Conservation (phyloP, 306 rosid genomes). For the Argentina anserina region DNA sequence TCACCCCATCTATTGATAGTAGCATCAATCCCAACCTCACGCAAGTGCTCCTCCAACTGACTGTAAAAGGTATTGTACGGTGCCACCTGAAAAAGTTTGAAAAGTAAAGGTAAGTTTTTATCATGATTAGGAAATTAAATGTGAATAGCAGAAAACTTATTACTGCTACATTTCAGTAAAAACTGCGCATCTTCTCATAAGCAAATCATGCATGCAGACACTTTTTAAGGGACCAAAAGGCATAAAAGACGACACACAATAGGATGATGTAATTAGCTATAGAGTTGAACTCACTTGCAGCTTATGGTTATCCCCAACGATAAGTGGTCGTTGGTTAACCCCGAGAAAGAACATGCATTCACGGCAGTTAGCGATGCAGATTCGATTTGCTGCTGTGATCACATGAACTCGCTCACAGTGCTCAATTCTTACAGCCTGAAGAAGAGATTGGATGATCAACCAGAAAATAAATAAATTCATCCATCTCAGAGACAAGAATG, state of each 20-base stretch:
- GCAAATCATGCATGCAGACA: not conserved
- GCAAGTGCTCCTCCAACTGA: slow-evolving; percentile 82
- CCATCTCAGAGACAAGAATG: not conserved
- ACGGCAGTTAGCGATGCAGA: slow-evolving; percentile 96
- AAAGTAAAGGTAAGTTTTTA: not conserved
- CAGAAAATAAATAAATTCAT: not conserved
- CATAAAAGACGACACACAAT: not conserved
- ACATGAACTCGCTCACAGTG: slow-evolving; percentile 99
- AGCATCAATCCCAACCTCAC: slow-evolving; percentile 76
- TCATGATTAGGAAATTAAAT: not conserved
- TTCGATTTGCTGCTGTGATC: slow-evolving; percentile 77
- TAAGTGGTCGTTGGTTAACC: slow-evolving; percentile 88
- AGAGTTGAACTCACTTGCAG: slow-evolving; percentile 60
- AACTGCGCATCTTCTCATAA: not conserved
- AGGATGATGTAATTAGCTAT: not conserved
- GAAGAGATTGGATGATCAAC: slow-evolving; percentile 13
- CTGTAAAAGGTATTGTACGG: slow-evolving; percentile 91
- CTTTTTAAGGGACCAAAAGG: not conserved
- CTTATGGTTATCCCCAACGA: slow-evolving; percentile 91
- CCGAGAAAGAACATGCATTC: slow-evolving; percentile 92
- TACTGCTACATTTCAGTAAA: not conserved
- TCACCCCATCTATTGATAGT: slow-evolving; percentile 80
- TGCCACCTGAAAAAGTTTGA: slow-evolving; percentile 62
- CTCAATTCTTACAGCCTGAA: slow-evolving; percentile 93
- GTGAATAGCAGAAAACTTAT: not conserved